These are phyloP conservation scores for Globisporangium abappressorium DNA, from an alignment of 352 stramenopile genomes.

Conservation along the genomic window DNA sequence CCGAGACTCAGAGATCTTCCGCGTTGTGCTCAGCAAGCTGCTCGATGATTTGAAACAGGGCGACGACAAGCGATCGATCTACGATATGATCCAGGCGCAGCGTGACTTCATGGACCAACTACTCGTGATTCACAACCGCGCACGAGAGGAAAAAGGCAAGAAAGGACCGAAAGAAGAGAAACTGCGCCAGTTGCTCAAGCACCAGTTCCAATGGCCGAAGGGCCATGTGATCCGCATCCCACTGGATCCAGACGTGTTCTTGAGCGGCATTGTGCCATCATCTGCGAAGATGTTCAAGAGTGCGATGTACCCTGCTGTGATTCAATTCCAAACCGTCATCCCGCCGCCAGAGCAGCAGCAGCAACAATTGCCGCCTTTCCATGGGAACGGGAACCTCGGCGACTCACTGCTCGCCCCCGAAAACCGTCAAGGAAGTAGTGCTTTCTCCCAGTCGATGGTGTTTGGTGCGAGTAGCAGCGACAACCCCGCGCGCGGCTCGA, in stretches of 20 bases:
- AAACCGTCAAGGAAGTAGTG: not conserved
- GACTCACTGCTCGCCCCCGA: slow-evolving; percentile 13
- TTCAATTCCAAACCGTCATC: slow-evolving; percentile 93
- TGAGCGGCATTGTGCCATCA: slow-evolving; percentile 88
- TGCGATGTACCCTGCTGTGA: slow-evolving; percentile 96
- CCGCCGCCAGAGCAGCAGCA: slow-evolving; percentile 40
- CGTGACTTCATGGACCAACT: slow-evolving; percentile 94
- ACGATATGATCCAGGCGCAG: slow-evolving; percentile 89
- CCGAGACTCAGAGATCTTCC: slow-evolving; percentile 77
- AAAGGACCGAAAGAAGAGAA: slow-evolving; percentile 97
- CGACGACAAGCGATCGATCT: slow-evolving; percentile 88
- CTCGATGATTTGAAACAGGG: slow-evolving; percentile 91
- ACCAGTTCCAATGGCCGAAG: slow-evolving; percentile 80
- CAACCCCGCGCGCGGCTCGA: slow-evolving; percentile 59
- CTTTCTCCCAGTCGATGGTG: slow-evolving; percentile 46
- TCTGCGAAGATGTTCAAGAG: slow-evolving; percentile 98
- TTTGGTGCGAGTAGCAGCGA: slow-evolving; percentile 42
- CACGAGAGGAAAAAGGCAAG: slow-evolving; percentile 91
- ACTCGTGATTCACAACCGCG: slow-evolving; percentile 90
- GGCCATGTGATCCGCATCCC: slow-evolving; percentile 81
- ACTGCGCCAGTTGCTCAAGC: slow-evolving; percentile 82
- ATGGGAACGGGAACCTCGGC: slow-evolving; percentile 4
- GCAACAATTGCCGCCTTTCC: slow-evolving; percentile 6
- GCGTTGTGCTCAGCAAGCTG: slow-evolving; percentile 86
- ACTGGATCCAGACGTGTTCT: slow-evolving; percentile 78